Evolutionary conservation across 2,329 filamentous ascomycete species (phyloP).

Genomic region (Phialophora expanda): DNA sequence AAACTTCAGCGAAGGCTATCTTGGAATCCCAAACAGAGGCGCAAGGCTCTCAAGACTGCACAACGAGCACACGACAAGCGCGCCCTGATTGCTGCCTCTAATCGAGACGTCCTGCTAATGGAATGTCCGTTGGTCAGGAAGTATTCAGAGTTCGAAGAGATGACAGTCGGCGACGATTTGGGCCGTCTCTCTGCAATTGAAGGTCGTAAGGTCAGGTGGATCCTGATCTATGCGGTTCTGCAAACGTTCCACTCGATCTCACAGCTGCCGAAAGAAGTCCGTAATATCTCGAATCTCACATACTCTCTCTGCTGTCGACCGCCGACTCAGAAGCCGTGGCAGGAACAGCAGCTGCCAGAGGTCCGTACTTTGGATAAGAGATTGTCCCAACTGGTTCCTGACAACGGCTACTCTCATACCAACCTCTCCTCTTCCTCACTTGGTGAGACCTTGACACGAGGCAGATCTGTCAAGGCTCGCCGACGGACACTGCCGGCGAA

Average conservation of each 20-base stretch:
- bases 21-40: conserved; percentile 38
- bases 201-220: conserved; percentile 77
- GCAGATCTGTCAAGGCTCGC: conserved; percentile 27
- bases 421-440: conserved; percentile 27
- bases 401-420: conserved; percentile 35
- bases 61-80: conserved; percentile 32
- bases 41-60: conserved; percentile 32
- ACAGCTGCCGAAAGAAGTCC: conserved; percentile 65
- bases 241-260: conserved; percentile 73
- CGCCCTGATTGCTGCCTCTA: conserved; percentile 36
- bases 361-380: conserved; percentile 15
- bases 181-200: conserved; percentile 67
- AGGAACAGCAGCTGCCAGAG: conserved; percentile 4
- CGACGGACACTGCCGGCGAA: conserved; percentile 30
- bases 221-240: conserved; percentile 73
- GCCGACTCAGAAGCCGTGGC: conserved; percentile 36
- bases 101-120: conserved; percentile 41
- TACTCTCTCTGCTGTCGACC: conserved; percentile 64
- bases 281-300: conserved; percentile 59
- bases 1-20: conserved; percentile 31
- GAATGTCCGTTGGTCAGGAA: conserved; percentile 64
- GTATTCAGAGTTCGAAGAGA: conserved; percentile 73
- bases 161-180: conserved; percentile 60
- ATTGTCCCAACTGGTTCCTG: conserved; percentile 22
- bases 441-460: conserved; percentile 20